These are phyloP conservation scores for Tetrahymena malaccensis DNA, from an alignment of 73 alveolate species.

Conservation along the genomic window DNA sequence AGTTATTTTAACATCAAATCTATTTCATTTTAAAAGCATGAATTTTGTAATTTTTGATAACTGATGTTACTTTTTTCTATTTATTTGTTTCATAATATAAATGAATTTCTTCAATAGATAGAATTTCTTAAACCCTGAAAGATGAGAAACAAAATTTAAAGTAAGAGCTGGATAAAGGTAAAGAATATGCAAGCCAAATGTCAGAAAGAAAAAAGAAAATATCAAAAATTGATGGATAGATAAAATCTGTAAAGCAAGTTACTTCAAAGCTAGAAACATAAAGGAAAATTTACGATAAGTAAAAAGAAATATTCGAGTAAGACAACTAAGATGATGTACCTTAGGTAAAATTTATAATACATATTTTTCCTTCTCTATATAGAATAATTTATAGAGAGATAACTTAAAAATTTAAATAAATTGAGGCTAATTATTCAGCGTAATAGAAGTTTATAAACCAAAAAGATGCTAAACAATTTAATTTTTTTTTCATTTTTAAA, in stretches of 20 bases:
- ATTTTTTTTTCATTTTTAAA: no score
- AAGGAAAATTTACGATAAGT: conserved; percentile 5
- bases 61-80: neutral
- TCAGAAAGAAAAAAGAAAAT: conserved; percentile 23
- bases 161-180: conserved; percentile 27
- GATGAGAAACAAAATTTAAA: conserved; percentile 19
- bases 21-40: no score
- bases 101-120: neutral
- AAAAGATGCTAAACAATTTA: no score
- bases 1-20: no score
- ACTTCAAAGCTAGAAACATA: neutral
- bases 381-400: neutral
- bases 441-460: no score
- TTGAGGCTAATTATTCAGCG: neutral
- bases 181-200: conserved; percentile 4
- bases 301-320: conserved; percentile 8
- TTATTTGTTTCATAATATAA: neutral
- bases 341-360: neutral
- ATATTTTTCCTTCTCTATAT: neutral
- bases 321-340: conserved; percentile 26
- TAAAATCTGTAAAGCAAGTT: neutral
- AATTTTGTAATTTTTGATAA: no score
- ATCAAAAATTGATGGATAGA: conserved; percentile 11
- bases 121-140: conserved; percentile 3
- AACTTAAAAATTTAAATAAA: no score